phyloP scores from a whole-genome alignment of 2,329 filamentous ascomycete genomes.

The Pseudocercospora vitis region DNA sequence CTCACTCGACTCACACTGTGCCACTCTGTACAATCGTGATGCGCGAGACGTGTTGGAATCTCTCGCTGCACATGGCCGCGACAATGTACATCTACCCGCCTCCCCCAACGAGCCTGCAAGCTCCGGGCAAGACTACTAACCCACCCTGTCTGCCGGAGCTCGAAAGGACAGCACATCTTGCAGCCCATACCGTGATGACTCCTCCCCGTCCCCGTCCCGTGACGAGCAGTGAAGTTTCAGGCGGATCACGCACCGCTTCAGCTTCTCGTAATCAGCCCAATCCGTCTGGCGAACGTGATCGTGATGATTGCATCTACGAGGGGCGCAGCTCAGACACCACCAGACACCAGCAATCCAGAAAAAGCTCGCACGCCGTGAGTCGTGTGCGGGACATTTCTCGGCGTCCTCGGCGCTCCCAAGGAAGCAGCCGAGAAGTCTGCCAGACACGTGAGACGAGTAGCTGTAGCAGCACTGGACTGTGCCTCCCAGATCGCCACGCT shows the following conservation, averaged over 20 bases:
- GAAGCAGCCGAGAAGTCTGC: not conserved
- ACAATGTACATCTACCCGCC: not conserved
- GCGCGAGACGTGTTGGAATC: not conserved
- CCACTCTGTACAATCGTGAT: too few relatives aligned
- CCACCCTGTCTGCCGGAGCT: not conserved
- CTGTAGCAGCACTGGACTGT: too few relatives aligned
- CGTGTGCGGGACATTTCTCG: conserved; percentile 1
- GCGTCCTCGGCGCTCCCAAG: not conserved
- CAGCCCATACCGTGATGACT: not conserved
- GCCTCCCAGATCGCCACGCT: too few relatives aligned
- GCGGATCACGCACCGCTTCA: not conserved
- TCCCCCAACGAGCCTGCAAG: not conserved
- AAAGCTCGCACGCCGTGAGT: not conserved
- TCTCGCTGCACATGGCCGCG: too few relatives aligned
- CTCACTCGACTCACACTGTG: not conserved
- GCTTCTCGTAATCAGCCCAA: not conserved
- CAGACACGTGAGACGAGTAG: too few relatives aligned
- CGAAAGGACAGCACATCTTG: not conserved
- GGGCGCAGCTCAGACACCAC: too few relatives aligned
- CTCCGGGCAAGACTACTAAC: not conserved
- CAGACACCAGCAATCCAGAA: too few relatives aligned
- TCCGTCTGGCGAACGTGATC: too few relatives aligned
- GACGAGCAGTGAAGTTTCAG: too few relatives aligned
- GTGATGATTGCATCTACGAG: too few relatives aligned
- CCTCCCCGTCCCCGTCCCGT: not conserved